phyloP scores from a whole-genome alignment of 2,329 filamentous ascomycete species.

The Phialophora expanda region DNA sequence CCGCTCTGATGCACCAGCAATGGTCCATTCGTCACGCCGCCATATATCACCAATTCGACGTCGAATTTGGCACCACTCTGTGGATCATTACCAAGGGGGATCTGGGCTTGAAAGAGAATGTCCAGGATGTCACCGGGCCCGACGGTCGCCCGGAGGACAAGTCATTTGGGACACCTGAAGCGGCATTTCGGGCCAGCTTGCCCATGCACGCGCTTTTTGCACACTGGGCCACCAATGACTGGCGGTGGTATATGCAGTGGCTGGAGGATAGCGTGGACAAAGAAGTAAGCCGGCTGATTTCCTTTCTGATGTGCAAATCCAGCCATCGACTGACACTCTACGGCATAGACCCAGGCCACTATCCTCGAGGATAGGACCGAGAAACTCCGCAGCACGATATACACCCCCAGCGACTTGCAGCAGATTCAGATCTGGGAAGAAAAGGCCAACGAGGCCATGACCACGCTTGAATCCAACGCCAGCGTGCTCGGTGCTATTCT shows the following conservation, averaged over 20 bases:
- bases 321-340: neutral
- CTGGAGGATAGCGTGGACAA: neutral
- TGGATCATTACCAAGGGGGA: slow-evolving; percentile 52
- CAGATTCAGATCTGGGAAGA: slow-evolving; percentile 49
- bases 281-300: neutral
- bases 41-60: slow-evolving; percentile 51
- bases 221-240: slow-evolving; percentile 51
- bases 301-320: neutral
- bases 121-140: slow-evolving; percentile 44
- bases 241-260: slow-evolving; percentile 46
- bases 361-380: slow-evolving; percentile 4
- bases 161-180: slow-evolving; percentile 42
- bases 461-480: slow-evolving; percentile 44
- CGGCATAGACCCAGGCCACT: slow-evolving; percentile 15
- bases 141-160: slow-evolving; percentile 45
- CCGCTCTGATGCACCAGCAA: slow-evolving; percentile 36
- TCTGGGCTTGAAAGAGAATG: slow-evolving; percentile 40
- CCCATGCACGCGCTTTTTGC: slow-evolving; percentile 48
- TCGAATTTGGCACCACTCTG: slow-evolving; percentile 44
- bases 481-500: slow-evolving; percentile 42
- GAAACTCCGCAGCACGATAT: slow-evolving; percentile 21
- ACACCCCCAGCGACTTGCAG: slow-evolving; percentile 43
- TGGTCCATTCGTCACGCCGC: slow-evolving; percentile 39
- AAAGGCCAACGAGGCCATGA: slow-evolving; percentile 44
- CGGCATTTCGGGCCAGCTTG: slow-evolving; percentile 48